Base-by-base conservation (phyloP, 169 alveolate genomes). In the Babesia bigemina region DNA sequence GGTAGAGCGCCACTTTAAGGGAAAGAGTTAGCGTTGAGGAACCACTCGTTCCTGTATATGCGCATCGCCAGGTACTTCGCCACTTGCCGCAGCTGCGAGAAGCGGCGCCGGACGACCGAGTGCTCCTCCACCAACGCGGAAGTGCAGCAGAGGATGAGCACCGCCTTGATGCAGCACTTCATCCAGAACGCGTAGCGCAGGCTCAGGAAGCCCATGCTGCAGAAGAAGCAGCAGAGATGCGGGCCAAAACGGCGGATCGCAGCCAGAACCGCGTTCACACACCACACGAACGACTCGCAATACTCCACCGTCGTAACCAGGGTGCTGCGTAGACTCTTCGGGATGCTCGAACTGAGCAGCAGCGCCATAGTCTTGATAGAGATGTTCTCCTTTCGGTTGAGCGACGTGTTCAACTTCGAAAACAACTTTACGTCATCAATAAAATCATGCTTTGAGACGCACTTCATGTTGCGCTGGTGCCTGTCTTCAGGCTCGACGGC, bases 1-100 rank as follows among this genome's bases (percentile, higher is more conserved):
- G 57, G 75, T 69, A 33, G 87, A 79, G 52, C 60, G 76, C 24
- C 65, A 44, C 26, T 26, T 75, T 28, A 75, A 60, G 60, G 72
- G 58, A 62, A 71, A 49, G 72, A 36, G 48, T 71, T 45, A 22
- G 36, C 72, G 55, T 76, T 76, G 49, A 76, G 73, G 47, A 76
- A 79, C 87, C 87, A 79, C 69, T 79, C 87, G 17, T 45, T 22
- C 44, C 87, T 47, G 42, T 61, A 56, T 13, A 62, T 45, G 53
- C 73, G 60, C 57, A 70, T 61, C 28, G 66, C 44, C 42, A 79
- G 49, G 58, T 70, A 79, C 70, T 29, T 49, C 29, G 56, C 16
- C 24, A 65, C 53, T 19, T 61, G 36, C 58, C 55, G 49, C 33
- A 71, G 26, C 60, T 65, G 49, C 29, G 33, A 2, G 55, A 49